Conservation (phyloP, 176 grass and related monocot species). For the bread wheat (Triticum aestivum) region IWGSC_CS_RefSeq_v2.1 NC_057805.1:398192677-398193176, state of each 20-base stretch:
- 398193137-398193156: background rate
- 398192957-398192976: background rate
- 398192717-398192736: too few species aligned
- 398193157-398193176: too few species aligned
- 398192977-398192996: too few species aligned
- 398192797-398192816: background rate
- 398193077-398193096: background rate
- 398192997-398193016: background rate
- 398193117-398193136: background rate
- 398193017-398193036: background rate
- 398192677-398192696: too few species aligned
- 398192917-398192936: background rate
- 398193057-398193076: background rate
- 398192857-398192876: background rate
- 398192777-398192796: background rate
- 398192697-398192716: too few species aligned
- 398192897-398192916: background rate
- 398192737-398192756: too few species aligned
- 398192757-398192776: too few species aligned
- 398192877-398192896: background rate
- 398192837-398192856: slow-evolving; percentile 13
- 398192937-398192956: background rate
- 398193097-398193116: background rate
- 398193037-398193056: background rate
- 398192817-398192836: slow-evolving; percentile 4